Conservation (phyloP, 345 rosid genomes). For the Erucastrum elatum region DNA sequence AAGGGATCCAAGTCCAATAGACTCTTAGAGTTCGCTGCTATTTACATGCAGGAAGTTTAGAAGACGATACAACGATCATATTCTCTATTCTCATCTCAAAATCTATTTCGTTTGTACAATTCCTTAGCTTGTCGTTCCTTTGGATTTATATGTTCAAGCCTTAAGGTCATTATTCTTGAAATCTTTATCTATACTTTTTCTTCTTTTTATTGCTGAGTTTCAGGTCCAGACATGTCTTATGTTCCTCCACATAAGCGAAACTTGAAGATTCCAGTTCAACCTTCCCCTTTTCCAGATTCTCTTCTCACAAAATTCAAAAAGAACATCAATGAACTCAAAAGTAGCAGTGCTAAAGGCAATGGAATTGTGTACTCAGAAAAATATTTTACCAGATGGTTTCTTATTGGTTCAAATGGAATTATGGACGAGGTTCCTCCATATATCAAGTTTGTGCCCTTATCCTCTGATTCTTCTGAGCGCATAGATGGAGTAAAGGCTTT, state of each 20-base stretch:
- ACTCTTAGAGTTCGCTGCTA: background rate
- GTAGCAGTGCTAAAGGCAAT: background rate
- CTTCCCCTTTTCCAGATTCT: conserved; percentile 42
- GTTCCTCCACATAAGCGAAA: conserved; percentile 66
- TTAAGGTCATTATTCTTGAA: background rate
- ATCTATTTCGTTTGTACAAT: background rate
- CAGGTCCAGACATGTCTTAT: conserved; percentile 51
- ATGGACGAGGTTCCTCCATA: conserved; percentile 39
- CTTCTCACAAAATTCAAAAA: conserved; percentile 37
- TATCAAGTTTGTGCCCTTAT: conserved; percentile 40
- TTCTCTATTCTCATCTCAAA: conserved; percentile 2
- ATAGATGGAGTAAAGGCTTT: conserved; percentile 39
- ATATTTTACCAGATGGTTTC: conserved; percentile 49
- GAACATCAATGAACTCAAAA: conserved; percentile 24
- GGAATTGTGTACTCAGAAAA: conserved; percentile 25
- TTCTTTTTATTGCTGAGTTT: conserved; percentile 4
- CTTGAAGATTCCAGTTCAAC: conserved; percentile 32
- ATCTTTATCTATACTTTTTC: background rate
- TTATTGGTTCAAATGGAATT: conserved; percentile 46
- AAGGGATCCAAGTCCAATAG: background rate
- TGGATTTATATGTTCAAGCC: no score
- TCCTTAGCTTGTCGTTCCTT: no score
- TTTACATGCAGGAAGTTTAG: background rate
- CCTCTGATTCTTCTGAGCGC: conserved; percentile 35
- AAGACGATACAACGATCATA: background rate